Base-by-base conservation (phyloP, 768 basidiomycete species). In the Russula griseocarnosa region DNA sequence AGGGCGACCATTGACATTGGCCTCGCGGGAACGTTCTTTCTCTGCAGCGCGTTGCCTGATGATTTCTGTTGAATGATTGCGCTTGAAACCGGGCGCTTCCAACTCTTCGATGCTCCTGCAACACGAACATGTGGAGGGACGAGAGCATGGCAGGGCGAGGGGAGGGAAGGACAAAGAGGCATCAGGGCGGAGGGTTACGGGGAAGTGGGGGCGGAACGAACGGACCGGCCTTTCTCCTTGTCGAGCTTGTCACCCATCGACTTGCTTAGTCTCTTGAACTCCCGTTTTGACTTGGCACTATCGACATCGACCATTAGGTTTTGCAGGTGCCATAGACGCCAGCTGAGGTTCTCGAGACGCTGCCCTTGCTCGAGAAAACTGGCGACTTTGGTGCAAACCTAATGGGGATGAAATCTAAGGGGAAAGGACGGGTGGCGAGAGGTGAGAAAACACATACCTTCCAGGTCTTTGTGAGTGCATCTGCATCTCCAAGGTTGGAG, bases 241-340 rank as follows among this genome's bases (percentile, higher is more conserved):
- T 94, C 92, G 70, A 94, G 80, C 75, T 90, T 92, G 79, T 94
- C 92, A 67, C 92, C 84, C 92, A 94, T 94, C 73, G 76, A 83
- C 76, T 88, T 91, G 70, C 88, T 89, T 60, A 94, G 84, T 71
- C 90, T 92, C 79, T 87, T 90, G 81, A 94, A 93, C 76, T 93
- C 90, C 55, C 92, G 87, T 73, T 92, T 92, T 18, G 87, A 85
- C 76, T 86, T 89, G 49, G 92, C 90, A 67, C 92, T 92, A 81
- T 94, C 92, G 65, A 86, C 82, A 76, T 94, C 91, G 77, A 94
- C 91, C 79, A 93, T 93, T 70, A 93, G 84, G 70, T 86, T 90
- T 77, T 94, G 92, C 55, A 94, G 84, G 73, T 93, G 90, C 92
- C 92, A 94, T 74, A 94, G 82, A 72, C 92, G 84, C 92, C 92